Evolutionary conservation across 2,329 filamentous ascomycete genomes (phyloP), one percentile per base, ranked within the genome.

Genomic region (Bertia moriformis): DNA sequence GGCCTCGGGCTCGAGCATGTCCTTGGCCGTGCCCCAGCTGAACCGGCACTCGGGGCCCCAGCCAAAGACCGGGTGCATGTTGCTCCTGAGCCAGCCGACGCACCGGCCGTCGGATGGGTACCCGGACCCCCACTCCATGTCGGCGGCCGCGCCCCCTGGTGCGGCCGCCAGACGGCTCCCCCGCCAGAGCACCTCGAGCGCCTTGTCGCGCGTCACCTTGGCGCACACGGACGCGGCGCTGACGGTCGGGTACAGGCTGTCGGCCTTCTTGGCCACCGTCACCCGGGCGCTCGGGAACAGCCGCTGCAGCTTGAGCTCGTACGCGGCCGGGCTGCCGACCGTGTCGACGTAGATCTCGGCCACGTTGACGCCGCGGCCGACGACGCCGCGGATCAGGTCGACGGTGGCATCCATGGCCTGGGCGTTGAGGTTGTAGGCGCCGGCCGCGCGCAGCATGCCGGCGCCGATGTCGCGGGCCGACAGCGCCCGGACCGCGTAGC

Each of bases 321-420:
- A 94, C 3, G 76, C 65, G 14, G 72, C 76, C 2, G 89, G 88
- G 41, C 71, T 81, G 22, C 89, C 89, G 52, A 96, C 83, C 2
- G 89, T 96, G 61, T 98, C 89, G 54, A 98, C 88, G 57, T 87
- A 98, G 39, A 98, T 83, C 58, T 95, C 85, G 41, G 68, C 72
- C 3, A 96, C 67, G 55, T 93, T 87, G 44, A 96, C 83, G 24
- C 85, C 84, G 15, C 69, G 67, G 5, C 74, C 76, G 24, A 91
- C 69, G 3, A 94, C 83, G 24, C 77, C 78, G 40, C 75, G 67
- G 51, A 96, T 89, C 39, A 98, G 67, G 29, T 73, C 73, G 18
- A 93, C 75, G 0, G 89, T 96, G 3, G 89, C 84, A 57, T 94
- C 88, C 75, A 91, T 82, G 14, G 89, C 89, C 59, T 98, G 91